Conservation (phyloP, 1,284 basidiomycete genomes). For the Cerrena zonata region DNA sequence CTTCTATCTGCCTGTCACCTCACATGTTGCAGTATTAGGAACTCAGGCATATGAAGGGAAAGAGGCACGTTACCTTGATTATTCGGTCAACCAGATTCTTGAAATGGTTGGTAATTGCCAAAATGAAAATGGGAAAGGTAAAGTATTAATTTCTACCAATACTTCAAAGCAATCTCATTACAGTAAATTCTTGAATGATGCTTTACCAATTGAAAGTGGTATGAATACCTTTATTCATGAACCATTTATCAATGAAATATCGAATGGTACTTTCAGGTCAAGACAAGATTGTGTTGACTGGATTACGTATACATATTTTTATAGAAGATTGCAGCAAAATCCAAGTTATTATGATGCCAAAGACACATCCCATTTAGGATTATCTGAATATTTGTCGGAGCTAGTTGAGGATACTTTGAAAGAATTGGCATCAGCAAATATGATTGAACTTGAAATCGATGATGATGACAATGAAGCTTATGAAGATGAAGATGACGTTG, state of each 20-base stretch:
- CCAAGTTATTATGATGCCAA: constrained; percentile 93
- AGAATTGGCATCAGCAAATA: constrained; percentile 90
- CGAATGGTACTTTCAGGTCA: constrained; percentile 96
- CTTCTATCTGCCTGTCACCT: constrained; percentile 88
- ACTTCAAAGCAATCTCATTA: constrained; percentile 94
- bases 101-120: constrained; percentile 99
- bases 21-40: constrained; percentile 98
- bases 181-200: constrained; percentile 96
- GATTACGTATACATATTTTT: constrained; percentile 93
- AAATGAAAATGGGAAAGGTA: constrained; percentile 80
- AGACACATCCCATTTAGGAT: constrained; percentile 86
- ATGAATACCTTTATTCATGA: constrained; percentile 87
- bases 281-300: constrained; percentile 97
- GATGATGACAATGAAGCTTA: constrained; percentile 14
- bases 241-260: constrained; percentile 97
- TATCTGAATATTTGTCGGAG: constrained; percentile 93
- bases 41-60: constrained; percentile 94
- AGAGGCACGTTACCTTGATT: constrained; percentile 96
- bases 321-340: constrained; percentile 92
- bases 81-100: constrained; percentile 93
- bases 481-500: constrained; percentile 68
- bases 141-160: constrained; percentile 90
- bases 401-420: constrained; percentile 89
- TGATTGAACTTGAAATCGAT: constrained; percentile 46
- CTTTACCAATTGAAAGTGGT: constrained; percentile 92